A percentile compares a stretch with the other conserved stretches of the same genome.
phyloP scores from a whole-genome alignment of 2,329 filamentous ascomycete species.

The Monilinia fructicola region DNA sequence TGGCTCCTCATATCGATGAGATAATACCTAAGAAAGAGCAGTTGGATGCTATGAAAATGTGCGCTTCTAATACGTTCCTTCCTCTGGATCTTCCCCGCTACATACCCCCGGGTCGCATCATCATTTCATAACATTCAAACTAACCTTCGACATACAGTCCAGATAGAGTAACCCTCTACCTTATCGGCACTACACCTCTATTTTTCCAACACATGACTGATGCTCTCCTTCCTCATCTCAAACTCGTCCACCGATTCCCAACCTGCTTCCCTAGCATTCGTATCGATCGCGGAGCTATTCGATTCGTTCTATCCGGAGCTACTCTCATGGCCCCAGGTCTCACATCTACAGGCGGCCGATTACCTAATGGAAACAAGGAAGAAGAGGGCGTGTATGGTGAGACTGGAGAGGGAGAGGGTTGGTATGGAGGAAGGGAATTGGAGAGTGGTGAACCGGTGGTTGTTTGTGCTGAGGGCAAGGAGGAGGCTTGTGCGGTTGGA shows the following conservation, averaged over 20 bases:
- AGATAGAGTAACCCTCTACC: constrained; percentile 86
- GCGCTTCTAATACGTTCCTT: constrained; percentile 30
- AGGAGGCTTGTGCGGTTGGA: constrained; percentile 85
- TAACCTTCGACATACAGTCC: constrained; percentile 51
- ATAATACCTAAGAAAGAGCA: constrained; percentile 93
- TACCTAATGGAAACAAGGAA: constrained; percentile 55
- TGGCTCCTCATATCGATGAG: constrained; percentile 87
- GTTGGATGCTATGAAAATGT: constrained; percentile 86
- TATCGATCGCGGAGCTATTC: constrained; percentile 93
- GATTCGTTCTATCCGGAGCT: constrained; percentile 90
- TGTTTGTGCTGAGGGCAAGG: constrained; percentile 89
- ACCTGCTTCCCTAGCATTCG: constrained; percentile 78
- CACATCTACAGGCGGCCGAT: constrained; percentile 75
- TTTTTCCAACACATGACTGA: constrained; percentile 84
- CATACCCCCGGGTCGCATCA: not conserved
- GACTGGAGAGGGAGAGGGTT: constrained; percentile 43
- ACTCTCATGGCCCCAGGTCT: constrained; percentile 95
- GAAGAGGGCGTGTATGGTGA: constrained; percentile 42
- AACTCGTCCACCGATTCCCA: constrained; percentile 87
- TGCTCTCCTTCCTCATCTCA: constrained; percentile 81
- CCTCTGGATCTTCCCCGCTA: not conserved
- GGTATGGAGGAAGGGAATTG: constrained; percentile 64
- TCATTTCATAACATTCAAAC: not conserved
- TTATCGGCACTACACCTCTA: constrained; percentile 72
- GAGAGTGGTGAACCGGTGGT: constrained; percentile 82